Evolutionary conservation across 139 green algal species (phyloP).

Genomic region (Chlorella sp.): DNA sequence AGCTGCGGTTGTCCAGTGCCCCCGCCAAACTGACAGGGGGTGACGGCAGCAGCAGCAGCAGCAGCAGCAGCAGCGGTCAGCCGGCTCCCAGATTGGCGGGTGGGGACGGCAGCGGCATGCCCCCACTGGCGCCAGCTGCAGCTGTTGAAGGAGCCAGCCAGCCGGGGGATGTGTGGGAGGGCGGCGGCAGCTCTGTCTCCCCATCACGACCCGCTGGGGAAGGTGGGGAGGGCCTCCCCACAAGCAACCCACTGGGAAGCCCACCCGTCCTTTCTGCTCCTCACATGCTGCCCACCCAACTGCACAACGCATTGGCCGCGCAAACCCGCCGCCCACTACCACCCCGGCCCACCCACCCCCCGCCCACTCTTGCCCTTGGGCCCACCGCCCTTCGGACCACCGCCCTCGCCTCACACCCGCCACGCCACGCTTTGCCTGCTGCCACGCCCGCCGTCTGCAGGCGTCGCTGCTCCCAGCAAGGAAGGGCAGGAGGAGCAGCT

Average conservation of each 20-base stretch:
- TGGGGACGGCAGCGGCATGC: too few relatives aligned
- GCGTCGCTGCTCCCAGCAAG: neutral
- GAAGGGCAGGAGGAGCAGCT: neutral
- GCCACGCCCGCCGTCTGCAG: neutral
- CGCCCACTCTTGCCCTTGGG: neutral
- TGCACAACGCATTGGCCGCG: neutral
- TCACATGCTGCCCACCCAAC: neutral
- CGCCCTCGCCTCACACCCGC: neutral
- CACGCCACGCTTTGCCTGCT: neutral
- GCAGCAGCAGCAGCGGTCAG: too few relatives aligned
- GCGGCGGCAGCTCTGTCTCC: too few relatives aligned
- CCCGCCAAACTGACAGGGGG: too few relatives aligned
- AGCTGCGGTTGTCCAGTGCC: too few relatives aligned
- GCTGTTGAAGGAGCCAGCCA: too few relatives aligned
- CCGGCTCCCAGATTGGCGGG: too few relatives aligned
- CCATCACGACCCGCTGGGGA: too few relatives aligned
- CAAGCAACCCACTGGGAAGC: neutral
- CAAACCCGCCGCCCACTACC: neutral
- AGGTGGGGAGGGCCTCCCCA: neutral
- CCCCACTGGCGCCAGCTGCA: too few relatives aligned
- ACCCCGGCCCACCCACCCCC: neutral
- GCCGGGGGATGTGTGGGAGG: too few relatives aligned
- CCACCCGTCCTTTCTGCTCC: slow-evolving; percentile 1
- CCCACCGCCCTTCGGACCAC: too few relatives aligned
- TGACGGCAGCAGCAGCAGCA: too few relatives aligned